These are phyloP conservation scores for Baorangia bicolor DNA, from an alignment of 768 basidiomycete genomes.

Conservation along the genomic window DNA sequence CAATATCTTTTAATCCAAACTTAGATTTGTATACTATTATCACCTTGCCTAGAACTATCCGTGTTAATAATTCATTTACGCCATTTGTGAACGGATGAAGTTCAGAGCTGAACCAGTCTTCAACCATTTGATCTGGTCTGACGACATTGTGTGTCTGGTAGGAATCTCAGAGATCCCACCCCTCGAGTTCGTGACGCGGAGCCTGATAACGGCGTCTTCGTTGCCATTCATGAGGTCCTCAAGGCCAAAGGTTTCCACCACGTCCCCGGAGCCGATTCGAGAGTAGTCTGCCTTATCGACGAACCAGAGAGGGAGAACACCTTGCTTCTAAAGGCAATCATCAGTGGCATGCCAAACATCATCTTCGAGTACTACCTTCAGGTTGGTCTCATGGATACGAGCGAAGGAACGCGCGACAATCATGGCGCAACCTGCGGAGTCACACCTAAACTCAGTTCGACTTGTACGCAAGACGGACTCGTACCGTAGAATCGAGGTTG, in stretches of 20 bases:
- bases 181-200: constrained; percentile 65
- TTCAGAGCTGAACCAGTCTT: constrained; percentile 88
- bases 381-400: constrained; percentile 96
- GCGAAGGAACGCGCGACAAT: constrained; percentile 94
- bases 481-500: constrained; percentile 92
- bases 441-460: neutral
- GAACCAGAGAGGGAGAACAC: constrained; percentile 95
- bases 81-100: constrained; percentile 67
- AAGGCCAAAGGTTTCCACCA: constrained; percentile 82
- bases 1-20: neutral
- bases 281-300: constrained; percentile 81
- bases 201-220: constrained; percentile 42
- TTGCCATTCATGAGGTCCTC: constrained; percentile 53
- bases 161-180: constrained; percentile 66
- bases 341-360: neutral
- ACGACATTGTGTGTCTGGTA: constrained; percentile 87
- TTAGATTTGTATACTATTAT: constrained; percentile 3
- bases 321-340: constrained; percentile 76
- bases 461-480: constrained; percentile 2
- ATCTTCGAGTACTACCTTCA: constrained; percentile 59
- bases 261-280: constrained; percentile 79
- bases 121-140: constrained; percentile 90
- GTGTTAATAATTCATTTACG: constrained; percentile 7
- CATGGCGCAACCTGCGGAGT: constrained; percentile 66
- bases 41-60: neutral